Base-by-base conservation (phyloP, 306 rosid species). In the Inga leiocalycina region DNA sequence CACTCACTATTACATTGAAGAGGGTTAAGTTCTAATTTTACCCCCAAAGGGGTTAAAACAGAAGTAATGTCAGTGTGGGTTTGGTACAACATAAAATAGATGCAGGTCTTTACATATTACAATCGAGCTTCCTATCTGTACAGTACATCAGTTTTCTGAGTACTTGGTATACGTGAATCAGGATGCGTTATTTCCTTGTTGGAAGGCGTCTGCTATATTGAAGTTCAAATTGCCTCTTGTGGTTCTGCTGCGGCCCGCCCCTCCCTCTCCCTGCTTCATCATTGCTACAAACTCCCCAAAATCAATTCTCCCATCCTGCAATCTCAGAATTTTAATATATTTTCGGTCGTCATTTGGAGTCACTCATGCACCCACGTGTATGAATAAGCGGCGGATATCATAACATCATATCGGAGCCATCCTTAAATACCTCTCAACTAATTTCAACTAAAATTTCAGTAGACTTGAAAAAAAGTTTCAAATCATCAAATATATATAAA, bases 261-360 rank as follows among this genome's bases (percentile, higher is more conserved):
- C 90, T 57, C 82, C 91, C 56, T 93, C 97, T 3, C 89, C 96
- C 85, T 79, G 81, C 76, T 85, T 92, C 98, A 95, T 95, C 98
- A 95, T 95, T 22, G 98, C 92, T 24, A 86, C 89, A 88, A 95
- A 95, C 82, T 95, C 98, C 19, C 75, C 90, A 62, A 90, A 95
- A 88, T 95, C 98, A 52, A 95, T 95, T 69, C 90, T 91, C 52
- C 98, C 97, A 39, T 95, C 98, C 98, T 95, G 88, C 74, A 82
- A 7, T n/a, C 20, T 6, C n/a, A 69, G 51, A 45, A 45, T 45
- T 45, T 45, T 45, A 8, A 45, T 45, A 69, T 49, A 49, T 15
- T 49, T 4, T 49, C 20, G 8, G 8, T 35, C 14, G n/a, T 35
- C 17, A 16, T 8, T 3, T 16, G 14, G 4, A 39, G 44, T 32